phyloP scores from a whole-genome alignment of 1,139 yeast genomes.

The Protomyces gravidus region DNA sequence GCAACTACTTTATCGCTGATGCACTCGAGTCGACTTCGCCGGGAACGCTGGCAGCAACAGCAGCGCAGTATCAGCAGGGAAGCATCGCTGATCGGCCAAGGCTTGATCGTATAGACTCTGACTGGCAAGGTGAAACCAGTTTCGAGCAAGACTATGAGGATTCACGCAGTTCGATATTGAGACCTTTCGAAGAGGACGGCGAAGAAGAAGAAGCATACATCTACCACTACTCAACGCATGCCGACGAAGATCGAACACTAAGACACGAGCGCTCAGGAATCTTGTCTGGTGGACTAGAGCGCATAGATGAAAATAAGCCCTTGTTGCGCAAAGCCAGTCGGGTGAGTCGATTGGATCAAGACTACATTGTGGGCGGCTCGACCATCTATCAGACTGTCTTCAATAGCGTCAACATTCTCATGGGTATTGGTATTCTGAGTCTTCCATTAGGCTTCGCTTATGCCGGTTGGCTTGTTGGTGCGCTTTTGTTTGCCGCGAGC shows the following conservation, averaged over 20 bases:
- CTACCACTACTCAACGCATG: constrained; percentile 5
- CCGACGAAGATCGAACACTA: constrained; percentile 8
- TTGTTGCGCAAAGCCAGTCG: constrained; percentile 2
- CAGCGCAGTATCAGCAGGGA: not conserved
- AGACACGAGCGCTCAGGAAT: not conserved
- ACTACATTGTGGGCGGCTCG: constrained; percentile 6
- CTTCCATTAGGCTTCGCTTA: constrained; percentile 73
- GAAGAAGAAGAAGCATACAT: constrained; percentile 15
- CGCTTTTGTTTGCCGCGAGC: constrained; percentile 34
- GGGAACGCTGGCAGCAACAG: not conserved
- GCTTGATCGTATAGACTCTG: constrained; percentile 20
- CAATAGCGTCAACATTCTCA: constrained; percentile 76
- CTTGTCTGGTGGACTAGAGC: constrained; percentile 6
- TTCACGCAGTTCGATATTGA: not conserved
- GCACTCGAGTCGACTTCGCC: constrained; percentile 25
- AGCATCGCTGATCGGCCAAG: constrained; percentile 12
- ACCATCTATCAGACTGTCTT: constrained; percentile 66
- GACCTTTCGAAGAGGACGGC: not conserved
- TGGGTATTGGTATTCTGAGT: constrained; percentile 82
- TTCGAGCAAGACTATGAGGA: constrained; percentile 5
- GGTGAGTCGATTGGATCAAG: constrained; percentile 3
- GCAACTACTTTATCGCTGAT: constrained; percentile 22
- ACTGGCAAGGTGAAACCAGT: constrained; percentile 18
- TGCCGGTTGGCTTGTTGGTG: constrained; percentile 77
- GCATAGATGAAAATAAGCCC: constrained; percentile 16